phyloP scores from a whole-genome alignment of 169 alveolate genomes.

The Ichthyophthirius multifiliis region DNA sequence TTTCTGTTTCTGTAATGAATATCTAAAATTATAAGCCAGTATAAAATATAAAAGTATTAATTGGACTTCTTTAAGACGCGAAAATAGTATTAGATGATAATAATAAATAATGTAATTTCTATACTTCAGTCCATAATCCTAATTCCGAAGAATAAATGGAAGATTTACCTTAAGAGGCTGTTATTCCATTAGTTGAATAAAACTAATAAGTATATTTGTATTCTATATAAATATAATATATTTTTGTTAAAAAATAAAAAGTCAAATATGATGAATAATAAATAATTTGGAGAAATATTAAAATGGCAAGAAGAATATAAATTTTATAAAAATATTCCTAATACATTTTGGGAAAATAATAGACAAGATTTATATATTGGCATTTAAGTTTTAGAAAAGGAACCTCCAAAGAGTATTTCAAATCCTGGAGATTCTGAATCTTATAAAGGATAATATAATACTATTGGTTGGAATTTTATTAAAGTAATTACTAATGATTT shows the following conservation, averaged over 20 bases:
- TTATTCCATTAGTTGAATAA: neutral
- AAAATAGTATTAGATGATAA: conserved; percentile 25
- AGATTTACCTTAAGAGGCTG: neutral
- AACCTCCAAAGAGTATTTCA: conserved; percentile 7
- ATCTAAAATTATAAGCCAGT: neutral
- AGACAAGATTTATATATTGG: conserved; percentile 35
- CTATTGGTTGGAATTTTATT: conserved; percentile 26
- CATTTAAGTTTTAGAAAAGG: conserved; percentile 34
- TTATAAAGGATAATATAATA: conserved; percentile 9
- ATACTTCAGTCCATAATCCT: conserved; percentile 38
- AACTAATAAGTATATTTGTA: neutral
- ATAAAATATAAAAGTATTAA: neutral
- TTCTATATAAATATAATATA: too few species aligned
- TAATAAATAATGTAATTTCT: conserved; percentile 7
- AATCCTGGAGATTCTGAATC: neutral
- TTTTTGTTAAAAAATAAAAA: neutral
- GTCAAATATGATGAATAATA: conserved; percentile 21
- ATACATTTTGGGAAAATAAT: conserved; percentile 5
- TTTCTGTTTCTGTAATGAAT: neutral
- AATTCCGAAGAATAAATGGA: neutral
- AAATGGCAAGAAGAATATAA: conserved; percentile 26
- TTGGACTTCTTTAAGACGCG: neutral
- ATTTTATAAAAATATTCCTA: conserved; percentile 20
- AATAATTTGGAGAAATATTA: conserved; percentile 4
- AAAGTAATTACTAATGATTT: neutral